A percentile compares a stretch with the other conserved stretches of the same genome.
Evolutionary conservation across 768 basidiomycete genomes (phyloP).

Genomic region (Tricholoma hemisulphureum): DNA sequence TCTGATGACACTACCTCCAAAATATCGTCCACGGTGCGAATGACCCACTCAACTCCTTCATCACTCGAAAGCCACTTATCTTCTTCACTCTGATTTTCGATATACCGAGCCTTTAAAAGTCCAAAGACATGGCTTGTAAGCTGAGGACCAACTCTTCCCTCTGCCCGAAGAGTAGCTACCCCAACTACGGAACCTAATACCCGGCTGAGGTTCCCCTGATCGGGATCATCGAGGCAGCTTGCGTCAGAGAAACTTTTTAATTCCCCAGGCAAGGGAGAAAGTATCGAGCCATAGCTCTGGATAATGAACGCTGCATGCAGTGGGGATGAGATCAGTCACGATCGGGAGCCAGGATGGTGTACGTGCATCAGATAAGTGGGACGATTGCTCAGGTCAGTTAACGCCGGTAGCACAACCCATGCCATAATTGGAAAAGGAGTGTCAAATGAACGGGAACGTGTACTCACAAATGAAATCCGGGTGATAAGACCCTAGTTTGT

Average conservation of each 20-base stretch:
- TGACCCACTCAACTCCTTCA: conserved; percentile 87
- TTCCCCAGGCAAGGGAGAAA: conserved; percentile 69
- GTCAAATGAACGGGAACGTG: conserved; percentile 32
- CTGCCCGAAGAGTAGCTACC: conserved; percentile 81
- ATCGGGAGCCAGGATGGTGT: conserved; percentile 14
- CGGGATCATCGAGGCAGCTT: conserved; percentile 44
- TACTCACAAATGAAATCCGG: conserved; percentile 91
- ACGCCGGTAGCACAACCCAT: conserved; percentile 17
- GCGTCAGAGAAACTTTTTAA: conserved; percentile 41
- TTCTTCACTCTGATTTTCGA: conserved; percentile 59
- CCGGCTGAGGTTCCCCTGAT: conserved; percentile 84
- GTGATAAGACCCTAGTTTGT: conserved; percentile 84
- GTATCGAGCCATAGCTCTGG: conserved; percentile 77
- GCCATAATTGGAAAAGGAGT: conserved; percentile 33
- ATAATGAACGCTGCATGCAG: conserved; percentile 72
- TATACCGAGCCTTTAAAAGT: conserved; percentile 76
- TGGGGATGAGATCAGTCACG: conserved; percentile 19
- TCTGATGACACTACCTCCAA: conserved; percentile 66
- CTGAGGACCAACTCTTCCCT: conserved; percentile 83
- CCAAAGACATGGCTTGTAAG: conserved; percentile 88
- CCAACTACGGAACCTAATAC: conserved; percentile 83
- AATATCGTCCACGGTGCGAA: conserved; percentile 79
- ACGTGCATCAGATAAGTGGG: conserved; percentile 31
- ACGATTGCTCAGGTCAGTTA: conserved; percentile 28
- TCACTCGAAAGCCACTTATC: conserved; percentile 82